Base-by-base conservation (phyloP, 768 basidiomycete species). In the Asterophora parasitica region DNA sequence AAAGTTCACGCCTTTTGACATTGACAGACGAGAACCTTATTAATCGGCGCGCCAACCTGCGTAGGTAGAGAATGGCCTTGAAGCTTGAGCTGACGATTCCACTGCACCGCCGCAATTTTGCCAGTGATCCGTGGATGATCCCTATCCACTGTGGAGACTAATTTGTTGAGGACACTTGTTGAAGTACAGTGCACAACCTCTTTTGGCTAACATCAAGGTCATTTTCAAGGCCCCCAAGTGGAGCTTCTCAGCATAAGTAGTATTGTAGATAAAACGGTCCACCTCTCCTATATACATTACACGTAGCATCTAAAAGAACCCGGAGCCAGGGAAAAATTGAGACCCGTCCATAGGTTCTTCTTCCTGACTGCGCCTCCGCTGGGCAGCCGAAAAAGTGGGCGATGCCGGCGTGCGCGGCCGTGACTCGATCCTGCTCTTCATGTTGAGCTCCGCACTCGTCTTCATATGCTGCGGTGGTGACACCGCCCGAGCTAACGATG, bases 401-500 rank as follows among this genome's bases (percentile, higher is more conserved):
- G 46, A 57, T 35, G 40, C 52, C 4, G 46, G 49, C 15, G 54
- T 44, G 33, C 44, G 53, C 53, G 61, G 56, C 35, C 60, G 58
- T 55, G 57, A 50, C 58, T 68, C 61, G 52, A 60, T 57, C 49
- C 59, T 59, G 38, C 64, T 70, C 60, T 72, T 73, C 70, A 68
- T 70, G 48, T 72, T 70, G 57, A 72, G 47, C 60, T 71, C 72
- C 23, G 67, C 62, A 52, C 68, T 72, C 34, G 63, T 66, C 55
- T 65, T 57, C 67, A 67, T 66, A 42, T 51, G 51, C 34, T 51
- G 56, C 11, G 41, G 49, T 11, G 44, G 51, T 44, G 52, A 50
- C 36, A 39, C 30, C n/a, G 48, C 33, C 41, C 42, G 50, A 15
- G 33, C 41, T 20, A 49, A 44, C 23, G 42, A 42, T 11, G 45